Base-by-base conservation (phyloP, 768 basidiomycete species). In the Psilocybe subaeruginosa region DNA sequence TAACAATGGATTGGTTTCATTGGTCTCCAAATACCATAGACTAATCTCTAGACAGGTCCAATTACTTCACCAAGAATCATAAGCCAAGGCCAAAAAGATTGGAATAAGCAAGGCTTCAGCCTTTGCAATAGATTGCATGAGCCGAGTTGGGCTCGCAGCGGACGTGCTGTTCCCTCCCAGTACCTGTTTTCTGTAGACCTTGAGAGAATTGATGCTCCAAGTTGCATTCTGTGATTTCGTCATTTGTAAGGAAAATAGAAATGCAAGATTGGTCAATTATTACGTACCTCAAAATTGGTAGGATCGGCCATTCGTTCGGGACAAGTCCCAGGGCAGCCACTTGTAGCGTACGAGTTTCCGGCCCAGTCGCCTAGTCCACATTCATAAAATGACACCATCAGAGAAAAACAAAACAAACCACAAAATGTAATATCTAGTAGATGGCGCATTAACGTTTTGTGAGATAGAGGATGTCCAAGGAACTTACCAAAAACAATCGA, bases 361-460 rank as follows among this genome's bases (percentile, higher is more conserved):
- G 92, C 92, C 92, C 92, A 92, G 69, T 90, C 89, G 69, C 90
- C 89, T 91, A 4, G 19, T 16, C 31, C 48, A 19, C 41, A n/a
- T 19, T 39, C 46, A 37, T 14, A 29, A 45, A 51, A n/a, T 27
- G 17, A 33, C 23, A 35, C 1, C 9, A 11, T 29, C n/a, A 41
- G 2, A 43, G 3, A 59, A 23, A 23, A 43, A 58, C 58, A 59
- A 46, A 55, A 58, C 80, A 69, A 70, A 87, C 91, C 91, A 67
- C 92, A 93, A 66, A 92, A 90, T 7, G 92, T 93, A 61, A 93
- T 92, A 72, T 93, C 91, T 93, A 33, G n/a, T n/a, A 43, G 29
- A 61, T 29, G 53, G 45, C 17, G 60, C 19, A 52, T 59, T 11
- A 39, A 47, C 23, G 14, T 29, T 16, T n/a, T 29, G 14, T 30